A percentile compares a stretch with the other conserved stretches of the same genome.
phyloP scores from a whole-genome alignment of 2,329 filamentous ascomycete species.

The Colletotrichum sojae region DNA sequence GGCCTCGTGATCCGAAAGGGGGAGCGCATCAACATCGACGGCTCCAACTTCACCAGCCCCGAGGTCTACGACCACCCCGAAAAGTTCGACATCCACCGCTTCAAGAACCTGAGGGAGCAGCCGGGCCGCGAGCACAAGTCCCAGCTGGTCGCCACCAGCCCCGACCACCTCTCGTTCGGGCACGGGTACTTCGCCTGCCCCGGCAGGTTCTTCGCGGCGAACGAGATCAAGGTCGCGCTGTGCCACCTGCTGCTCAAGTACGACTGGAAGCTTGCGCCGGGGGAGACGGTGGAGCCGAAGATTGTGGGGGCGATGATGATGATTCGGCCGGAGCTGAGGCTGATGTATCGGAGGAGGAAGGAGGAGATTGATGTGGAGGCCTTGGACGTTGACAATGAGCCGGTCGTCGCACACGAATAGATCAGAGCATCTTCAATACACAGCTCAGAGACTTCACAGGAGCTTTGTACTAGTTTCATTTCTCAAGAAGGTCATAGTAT shows the following conservation, averaged over 20 bases:
- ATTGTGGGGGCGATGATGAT: constrained; percentile 10
- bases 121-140: constrained; percentile 37
- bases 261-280: constrained; percentile 43
- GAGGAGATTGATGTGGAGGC: constrained; percentile 27
- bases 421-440: no score
- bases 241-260: constrained; percentile 50
- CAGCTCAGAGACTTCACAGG: no score
- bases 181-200: constrained; percentile 55
- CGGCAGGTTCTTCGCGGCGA: constrained; percentile 54
- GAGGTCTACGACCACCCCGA: constrained; percentile 40
- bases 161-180: constrained; percentile 51
- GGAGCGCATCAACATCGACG: constrained; percentile 34
- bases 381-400: neutral
- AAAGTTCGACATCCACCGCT: constrained; percentile 43
- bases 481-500: no score
- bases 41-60: constrained; percentile 39
- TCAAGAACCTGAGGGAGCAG: constrained; percentile 35
- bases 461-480: no score
- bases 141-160: constrained; percentile 52
- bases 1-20: constrained; percentile 43
- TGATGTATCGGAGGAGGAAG: constrained; percentile 6
- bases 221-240: constrained; percentile 53
- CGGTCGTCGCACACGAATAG: neutral
- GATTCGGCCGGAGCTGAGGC: neutral
- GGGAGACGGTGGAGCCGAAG: neutral